Conservation (phyloP, 768 basidiomycete species). For the Hydnomerulius pinastri region DNA sequence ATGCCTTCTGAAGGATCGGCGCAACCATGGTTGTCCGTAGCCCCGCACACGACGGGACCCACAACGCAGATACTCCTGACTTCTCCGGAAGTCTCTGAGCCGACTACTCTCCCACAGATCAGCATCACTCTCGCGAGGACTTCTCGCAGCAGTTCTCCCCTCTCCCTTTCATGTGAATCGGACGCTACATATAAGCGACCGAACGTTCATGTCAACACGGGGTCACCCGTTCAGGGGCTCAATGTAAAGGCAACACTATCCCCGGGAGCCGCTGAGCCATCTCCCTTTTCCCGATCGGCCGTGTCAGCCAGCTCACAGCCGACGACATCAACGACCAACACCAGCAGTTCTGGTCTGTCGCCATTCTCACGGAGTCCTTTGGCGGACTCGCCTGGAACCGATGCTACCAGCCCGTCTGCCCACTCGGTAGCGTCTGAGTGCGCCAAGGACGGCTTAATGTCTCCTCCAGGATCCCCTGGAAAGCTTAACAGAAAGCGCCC, state of each 20-base stretch:
- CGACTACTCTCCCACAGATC: conserved; percentile 29
- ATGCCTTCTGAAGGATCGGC: conserved; percentile 19
- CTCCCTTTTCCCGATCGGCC: conserved; percentile 20
- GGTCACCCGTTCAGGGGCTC: conserved; percentile 22
- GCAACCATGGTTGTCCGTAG: conserved; percentile 17
- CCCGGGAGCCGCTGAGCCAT: conserved; percentile 23
- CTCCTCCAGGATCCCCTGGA: conserved; percentile 15
- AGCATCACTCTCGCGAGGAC: conserved; percentile 31
- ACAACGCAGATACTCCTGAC: conserved; percentile 11
- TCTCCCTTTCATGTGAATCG: conserved; percentile 27
- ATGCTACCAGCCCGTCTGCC: conserved; percentile 26
- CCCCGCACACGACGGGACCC: conserved; percentile 11
- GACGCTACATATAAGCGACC: conserved; percentile 26
- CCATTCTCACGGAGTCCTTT: conserved; percentile 31
- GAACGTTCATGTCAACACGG: conserved; percentile 32
- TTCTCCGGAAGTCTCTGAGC: conserved; percentile 10
- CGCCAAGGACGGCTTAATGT: conserved; percentile 11
- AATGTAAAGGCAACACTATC: conserved; percentile 14
- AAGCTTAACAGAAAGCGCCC: conserved; percentile 32
- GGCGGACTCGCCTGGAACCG: conserved; percentile 27
- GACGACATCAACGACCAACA: conserved; percentile 25
- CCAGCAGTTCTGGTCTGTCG: conserved; percentile 25
- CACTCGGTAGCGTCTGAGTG: conserved; percentile 22
- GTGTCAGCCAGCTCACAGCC: conserved; percentile 25
- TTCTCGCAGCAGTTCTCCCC: conserved; percentile 30